Conservation (phyloP, 2,329 filamentous ascomycete genomes). For the Ophiognomonia clavigignenti-juglandacearum region DNA sequence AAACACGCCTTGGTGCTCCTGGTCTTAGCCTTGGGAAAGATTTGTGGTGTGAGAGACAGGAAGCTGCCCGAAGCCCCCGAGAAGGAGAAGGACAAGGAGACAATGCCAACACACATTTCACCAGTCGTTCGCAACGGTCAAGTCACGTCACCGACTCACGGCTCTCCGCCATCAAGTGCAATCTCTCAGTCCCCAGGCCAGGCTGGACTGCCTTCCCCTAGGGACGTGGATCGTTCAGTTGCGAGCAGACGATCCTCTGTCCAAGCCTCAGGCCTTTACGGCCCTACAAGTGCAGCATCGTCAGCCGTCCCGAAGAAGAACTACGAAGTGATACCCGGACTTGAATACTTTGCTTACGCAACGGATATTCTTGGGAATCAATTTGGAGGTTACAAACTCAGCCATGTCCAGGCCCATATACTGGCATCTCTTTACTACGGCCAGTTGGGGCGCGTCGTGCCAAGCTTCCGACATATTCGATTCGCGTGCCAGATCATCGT, state of each 20-base stretch:
- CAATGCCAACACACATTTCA: conserved; percentile 28
- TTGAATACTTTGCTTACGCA: conserved; percentile 85
- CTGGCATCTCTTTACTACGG: conserved; percentile 85
- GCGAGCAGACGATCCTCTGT: conserved; percentile 48
- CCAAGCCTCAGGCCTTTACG: conserved; percentile 26
- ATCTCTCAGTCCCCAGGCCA: conserved; percentile 36
- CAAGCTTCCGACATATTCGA: conserved; percentile 67
- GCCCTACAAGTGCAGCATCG: conserved; percentile 22
- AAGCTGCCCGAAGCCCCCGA: conserved; percentile 55
- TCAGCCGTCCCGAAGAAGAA: conserved; percentile 44
- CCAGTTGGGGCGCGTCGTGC: conserved; percentile 78
- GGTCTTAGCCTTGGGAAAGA: conserved; percentile 80
- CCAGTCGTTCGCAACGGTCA: conserved; percentile 44
- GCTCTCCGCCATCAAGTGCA: conserved; percentile 46
- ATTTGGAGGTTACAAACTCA: conserved; percentile 71
- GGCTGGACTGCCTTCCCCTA: conserved; percentile 47
- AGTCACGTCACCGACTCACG: conserved; percentile 47
- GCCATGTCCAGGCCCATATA: conserved; percentile 79
- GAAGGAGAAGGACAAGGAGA: conserved; percentile 24
- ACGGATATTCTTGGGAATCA: conserved; percentile 82
- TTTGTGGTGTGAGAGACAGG: conserved; percentile 54
- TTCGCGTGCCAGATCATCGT: conserved; percentile 55
- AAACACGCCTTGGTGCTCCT: conserved; percentile 78
- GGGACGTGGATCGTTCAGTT: conserved; percentile 40
- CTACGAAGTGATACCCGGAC: conserved; percentile 79